Evolutionary conservation across 1,139 yeast species (phyloP), one percentile per base, ranked within the genome.

Genomic region (Nadsonia starkeyi-henricii): DNA sequence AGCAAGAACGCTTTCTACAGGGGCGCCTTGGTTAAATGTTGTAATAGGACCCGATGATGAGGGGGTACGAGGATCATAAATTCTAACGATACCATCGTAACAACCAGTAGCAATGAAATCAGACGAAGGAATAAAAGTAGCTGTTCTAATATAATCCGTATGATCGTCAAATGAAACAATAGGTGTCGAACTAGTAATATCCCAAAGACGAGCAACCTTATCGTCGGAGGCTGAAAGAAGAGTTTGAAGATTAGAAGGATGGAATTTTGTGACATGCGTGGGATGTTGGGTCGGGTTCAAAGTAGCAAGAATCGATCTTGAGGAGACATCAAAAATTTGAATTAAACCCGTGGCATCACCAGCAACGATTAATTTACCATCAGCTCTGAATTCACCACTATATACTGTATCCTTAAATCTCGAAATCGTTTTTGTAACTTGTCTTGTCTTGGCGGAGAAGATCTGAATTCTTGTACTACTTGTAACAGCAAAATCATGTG

Each of bases 401-500:
- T 83, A 86, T 0, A 88, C 97, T 0, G 89, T 81, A 58, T 91
- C 97, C 62, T 85, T 88, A 65, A 91, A 91, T 55, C 96, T 69
- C 2, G 96, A 82, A 56, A 88, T 85, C 0, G 96, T 88, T 67
- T 86, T 85, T 47, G 79, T 70, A 3, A 88, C 96, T 61, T 86
- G 95, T 59, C 97, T 75, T 0, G 98, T 91, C 63, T 86, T 85
- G 19, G 96, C 82, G 0, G 95, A 85, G 61, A 89, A 85, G 12
- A 93, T 78, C 63, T 91, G 97, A 48, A 93, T 84, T 60, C 96
- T 74, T 1, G 97, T 84, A 21, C 95, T 82, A 42, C 95, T 81
- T 0, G 96, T 83, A 26, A 91, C 88, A 21, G 96, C 97, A 68
- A 91, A 85, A 67, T 91, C 97, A 62, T 85, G 80, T 3, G 96